Conservation (phyloP, 768 basidiomycete genomes). For the Russula sp. region DNA sequence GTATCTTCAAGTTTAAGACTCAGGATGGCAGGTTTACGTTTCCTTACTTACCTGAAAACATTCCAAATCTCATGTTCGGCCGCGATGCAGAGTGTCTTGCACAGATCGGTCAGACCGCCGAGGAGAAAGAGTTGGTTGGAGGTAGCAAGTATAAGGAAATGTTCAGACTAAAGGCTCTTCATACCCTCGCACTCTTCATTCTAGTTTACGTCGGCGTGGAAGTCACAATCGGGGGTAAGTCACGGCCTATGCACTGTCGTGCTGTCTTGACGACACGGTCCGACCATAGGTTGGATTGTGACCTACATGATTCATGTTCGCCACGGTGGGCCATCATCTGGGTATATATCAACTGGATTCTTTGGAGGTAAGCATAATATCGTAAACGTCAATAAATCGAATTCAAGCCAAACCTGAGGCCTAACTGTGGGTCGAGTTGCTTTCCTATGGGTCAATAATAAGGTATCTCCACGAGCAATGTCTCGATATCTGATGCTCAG, state of each 20-base stretch:
- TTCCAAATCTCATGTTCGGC: conserved; percentile 3
- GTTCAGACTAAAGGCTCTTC: conserved; percentile 40
- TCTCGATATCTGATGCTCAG: not conserved
- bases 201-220: conserved; percentile 46
- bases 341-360: conserved; percentile 52
- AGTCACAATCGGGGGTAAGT: conserved; percentile 40
- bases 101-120: conserved; percentile 49
- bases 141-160: conserved; percentile 49
- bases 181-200: conserved; percentile 44
- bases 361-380: conserved; percentile 39
- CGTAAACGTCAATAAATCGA: not conserved
- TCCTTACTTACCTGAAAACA: not conserved
- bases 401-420: conserved; percentile 33
- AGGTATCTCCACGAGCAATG: conserved; percentile 32
- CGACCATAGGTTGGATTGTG: conserved; percentile 49
- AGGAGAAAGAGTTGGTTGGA: conserved; percentile 40
- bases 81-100: conserved; percentile 48
- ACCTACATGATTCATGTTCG: conserved; percentile 48
- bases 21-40: conserved; percentile 55
- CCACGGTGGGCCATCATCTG: conserved; percentile 46
- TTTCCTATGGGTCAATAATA: conserved; percentile 50
- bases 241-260: not conserved
- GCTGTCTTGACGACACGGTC: not conserved
- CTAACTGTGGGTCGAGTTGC: conserved; percentile 52
- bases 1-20: conserved; percentile 63